These are phyloP conservation scores for Claviceps sp. DNA, from an alignment of 2,329 filamentous ascomycete species.

Conservation along the genomic window DNA sequence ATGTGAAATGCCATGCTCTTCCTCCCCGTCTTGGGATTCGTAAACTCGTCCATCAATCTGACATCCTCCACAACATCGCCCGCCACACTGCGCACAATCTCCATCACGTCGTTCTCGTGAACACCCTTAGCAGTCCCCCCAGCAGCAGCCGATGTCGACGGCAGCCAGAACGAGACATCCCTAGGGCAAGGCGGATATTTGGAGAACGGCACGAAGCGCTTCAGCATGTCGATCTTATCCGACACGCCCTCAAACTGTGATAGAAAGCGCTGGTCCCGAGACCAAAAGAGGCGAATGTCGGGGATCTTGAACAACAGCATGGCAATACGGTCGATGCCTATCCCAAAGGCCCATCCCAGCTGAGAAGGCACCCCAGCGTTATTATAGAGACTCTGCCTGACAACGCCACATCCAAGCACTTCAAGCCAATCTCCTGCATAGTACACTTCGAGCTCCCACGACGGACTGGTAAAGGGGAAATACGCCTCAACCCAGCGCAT, in stretches of 20 bases:
- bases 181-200: constrained; percentile 82
- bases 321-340: constrained; percentile 87
- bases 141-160: constrained; percentile 29
- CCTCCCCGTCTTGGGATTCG: constrained; percentile 70
- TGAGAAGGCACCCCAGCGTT: constrained; percentile 63
- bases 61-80: constrained; percentile 86
- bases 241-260: constrained; percentile 61
- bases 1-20: constrained; percentile 85
- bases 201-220: constrained; percentile 73
- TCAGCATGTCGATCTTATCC: constrained; percentile 32
- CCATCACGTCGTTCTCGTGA: constrained; percentile 97
- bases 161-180: constrained; percentile 89
- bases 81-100: constrained; percentile 70
- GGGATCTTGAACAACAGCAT: constrained; percentile 96
- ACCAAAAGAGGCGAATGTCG: constrained; percentile 96
- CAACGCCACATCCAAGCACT: constrained; percentile 82
- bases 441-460: constrained; percentile 92
- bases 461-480: constrained; percentile 92
- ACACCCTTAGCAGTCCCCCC: constrained; percentile 36
- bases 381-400: constrained; percentile 68
- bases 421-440: constrained; percentile 95
- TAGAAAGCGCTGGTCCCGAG: constrained; percentile 70
- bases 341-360: constrained; percentile 88
- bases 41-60: constrained; percentile 69
- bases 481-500: constrained; percentile 95